Evolutionary conservation across 1,139 yeast species (phyloP).

Genomic region (Debaryomyces singareniensis): DNA sequence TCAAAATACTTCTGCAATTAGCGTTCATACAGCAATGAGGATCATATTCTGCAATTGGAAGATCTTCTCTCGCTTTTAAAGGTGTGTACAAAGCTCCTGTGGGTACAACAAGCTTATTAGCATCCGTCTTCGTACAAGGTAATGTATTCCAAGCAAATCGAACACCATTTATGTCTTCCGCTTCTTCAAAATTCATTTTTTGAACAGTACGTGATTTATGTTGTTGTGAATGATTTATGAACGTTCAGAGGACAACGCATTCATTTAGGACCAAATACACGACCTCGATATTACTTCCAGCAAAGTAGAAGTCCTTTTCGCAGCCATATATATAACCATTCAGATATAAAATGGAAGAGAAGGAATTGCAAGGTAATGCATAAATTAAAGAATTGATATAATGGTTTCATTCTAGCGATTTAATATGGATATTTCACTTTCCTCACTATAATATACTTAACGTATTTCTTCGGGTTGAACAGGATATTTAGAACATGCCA

Average conservation of each 20-base stretch:
- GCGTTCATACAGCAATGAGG: slow-evolving; percentile 79
- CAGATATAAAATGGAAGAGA: no score
- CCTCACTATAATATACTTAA: no score
- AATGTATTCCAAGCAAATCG: slow-evolving; percentile 47
- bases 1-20: slow-evolving; percentile 79
- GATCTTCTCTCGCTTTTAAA: slow-evolving; percentile 68
- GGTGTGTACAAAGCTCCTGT: slow-evolving; percentile 95
- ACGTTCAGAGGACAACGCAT: neutral
- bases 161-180: slow-evolving; percentile 45
- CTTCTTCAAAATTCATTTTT: slow-evolving; percentile 43
- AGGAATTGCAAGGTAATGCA: no score
- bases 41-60: slow-evolving; percentile 81
- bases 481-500: no score
- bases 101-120: slow-evolving; percentile 89
- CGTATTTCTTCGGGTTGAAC: no score
- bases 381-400: no score
- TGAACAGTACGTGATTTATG: neutral
- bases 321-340: no score
- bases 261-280: neutral
- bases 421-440: no score
- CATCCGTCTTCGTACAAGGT: slow-evolving; percentile 87
- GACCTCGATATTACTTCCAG: neutral
- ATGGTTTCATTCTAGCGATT: no score
- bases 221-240: neutral
- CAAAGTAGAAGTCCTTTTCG: neutral